Base-by-base conservation (phyloP, 2,329 filamentous ascomycete species). In the Pestalotiopsis sp. region DNA sequence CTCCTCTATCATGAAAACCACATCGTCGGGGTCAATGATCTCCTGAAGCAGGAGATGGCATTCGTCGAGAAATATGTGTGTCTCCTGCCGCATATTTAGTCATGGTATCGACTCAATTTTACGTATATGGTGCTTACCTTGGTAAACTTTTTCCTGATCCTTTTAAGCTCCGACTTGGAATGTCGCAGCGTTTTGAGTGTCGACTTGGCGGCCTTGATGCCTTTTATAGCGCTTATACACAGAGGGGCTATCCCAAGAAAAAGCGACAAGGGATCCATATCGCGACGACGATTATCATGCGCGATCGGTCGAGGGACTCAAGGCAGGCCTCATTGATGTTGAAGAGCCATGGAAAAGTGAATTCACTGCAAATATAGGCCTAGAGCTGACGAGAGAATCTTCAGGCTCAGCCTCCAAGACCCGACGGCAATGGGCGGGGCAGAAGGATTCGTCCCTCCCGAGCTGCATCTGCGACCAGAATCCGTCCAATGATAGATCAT, bases 41-140 rank as follows among this genome's bases (percentile, higher is more conserved):
- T 70, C 62, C 20, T 68, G 69, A 17, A 70, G 58, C 12, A 70
- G 64, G 9, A 70, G 62, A 25, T 70, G 66, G 20, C 66, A 68
- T 66, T 70, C 69, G 57, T 70, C 69, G 17, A 70, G 60, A 36
- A 70, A 70, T 23, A 68, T 45, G n/a, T 68, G 52, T 36, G 41
- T 45, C 20, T 70, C 45, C 45, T 52, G 4, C n/a, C n/a, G n/a
- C 5, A 52, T 4, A n/a, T n/a, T 52, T 52, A 52, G 45, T n/a
- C n/a, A 52, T 52, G 12, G 14, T n/a, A 52, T n/a, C 13, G 5
- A 52, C 17, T 20, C 6, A 1, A 52, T 20, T 23, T 4, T 6
- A 6, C 11, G 17, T 20, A 52, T 3, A n/a, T n/a, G 45, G 58
- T 3, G 63, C 52, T n/a, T n/a, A 52, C 45, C 45, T 52, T 52